Percentiles rank a stretch among this genome's conserved stretches.
phyloP scores from a whole-genome alignment of 345 rosid genomes.

The Gossypium turneri region DNA sequence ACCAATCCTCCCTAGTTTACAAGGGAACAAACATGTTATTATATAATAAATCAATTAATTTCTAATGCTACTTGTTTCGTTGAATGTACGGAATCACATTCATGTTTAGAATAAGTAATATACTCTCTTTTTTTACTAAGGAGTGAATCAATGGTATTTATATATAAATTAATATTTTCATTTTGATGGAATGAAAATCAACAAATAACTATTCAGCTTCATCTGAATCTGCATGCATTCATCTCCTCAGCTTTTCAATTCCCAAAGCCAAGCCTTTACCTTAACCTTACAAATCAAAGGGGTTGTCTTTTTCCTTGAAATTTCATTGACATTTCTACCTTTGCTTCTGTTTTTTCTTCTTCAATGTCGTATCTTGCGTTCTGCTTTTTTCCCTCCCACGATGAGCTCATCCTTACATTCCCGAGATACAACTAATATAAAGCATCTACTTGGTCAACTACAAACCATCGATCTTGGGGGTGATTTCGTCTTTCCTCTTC shows the following conservation, averaged over 20 bases:
- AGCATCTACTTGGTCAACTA: slow-evolving; percentile 13
- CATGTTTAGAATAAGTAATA: background rate
- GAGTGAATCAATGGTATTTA: too few species aligned
- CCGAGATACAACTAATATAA: slow-evolving; percentile 34
- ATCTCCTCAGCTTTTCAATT: slow-evolving; percentile 32
- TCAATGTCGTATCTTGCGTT: slow-evolving; percentile 27
- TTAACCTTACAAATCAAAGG: slow-evolving; percentile 40
- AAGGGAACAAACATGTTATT: too few species aligned
- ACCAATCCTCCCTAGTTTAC: background rate
- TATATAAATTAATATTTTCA: too few species aligned
- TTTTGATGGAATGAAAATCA: too few species aligned
- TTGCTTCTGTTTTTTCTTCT: slow-evolving; percentile 17
- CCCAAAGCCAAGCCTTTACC: slow-evolving; percentile 41
- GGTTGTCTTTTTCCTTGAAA: slow-evolving; percentile 22
- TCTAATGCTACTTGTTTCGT: background rate
- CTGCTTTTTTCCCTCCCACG: background rate
- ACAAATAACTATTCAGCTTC: background rate
- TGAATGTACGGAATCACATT: background rate
- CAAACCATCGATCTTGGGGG: background rate
- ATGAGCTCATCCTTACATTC: slow-evolving; percentile 35
- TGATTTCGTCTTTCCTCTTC: slow-evolving; percentile 26
- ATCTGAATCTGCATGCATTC: slow-evolving; percentile 8
- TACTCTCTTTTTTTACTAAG: too few species aligned
- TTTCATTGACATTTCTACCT: background rate
- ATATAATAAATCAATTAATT: background rate